Evolutionary conservation across 108 stramenopile species (phyloP), one percentile per base, ranked within the genome.

Genomic region (Cyclostephanos tholiformis): DNA sequence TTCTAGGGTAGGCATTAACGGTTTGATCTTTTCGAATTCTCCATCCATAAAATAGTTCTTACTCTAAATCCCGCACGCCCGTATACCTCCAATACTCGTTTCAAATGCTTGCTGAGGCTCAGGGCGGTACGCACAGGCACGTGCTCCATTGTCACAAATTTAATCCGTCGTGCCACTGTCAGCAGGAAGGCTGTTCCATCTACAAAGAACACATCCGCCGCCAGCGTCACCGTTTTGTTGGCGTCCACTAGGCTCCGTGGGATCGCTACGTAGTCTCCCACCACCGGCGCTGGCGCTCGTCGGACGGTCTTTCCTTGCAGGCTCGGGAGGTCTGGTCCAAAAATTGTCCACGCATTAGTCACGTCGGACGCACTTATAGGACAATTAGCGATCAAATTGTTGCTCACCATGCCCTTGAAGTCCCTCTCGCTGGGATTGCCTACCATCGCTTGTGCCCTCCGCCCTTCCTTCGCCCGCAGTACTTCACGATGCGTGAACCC

Each of bases 221-320:
- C 58, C 30, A 89, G 12, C 0, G 67, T 77, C 32, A 84, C 71
- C 32, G 59, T 22, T 5, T 67, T 30, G 62, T 73, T 48, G 13
- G 39, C 25, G 4, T 59, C 48, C 1, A 84, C 13, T 14, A 86
- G 12, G 1, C 56, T 39, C 16, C 19, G 11, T 3, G 82, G 86
- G 12, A 79, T 48, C 6, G 65, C 44, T 0, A 75, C 61, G 11
- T 67, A 64, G 1, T 76, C 32, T 2, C 63, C 17, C 8, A 52
- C 63, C n/a, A 81, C 84, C 13, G 30, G 44, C 7, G 35, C 27
- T 0, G 79, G 68, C 48, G 76, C 69, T 0, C 61, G 23, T 22
- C 69, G 49, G 10, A 71, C 70, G 5, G 10, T 26, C 29, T 71
- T 70, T 4, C 76, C 76, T 50, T 26, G 63, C 5, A 22, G 22